A percentile compares a stretch with the other conserved stretches of the same genome.
These are phyloP conservation scores for Talaromyces pinophilus DNA, from an alignment of 2,329 filamentous ascomycete genomes.

Conservation along the genomic window DNA sequence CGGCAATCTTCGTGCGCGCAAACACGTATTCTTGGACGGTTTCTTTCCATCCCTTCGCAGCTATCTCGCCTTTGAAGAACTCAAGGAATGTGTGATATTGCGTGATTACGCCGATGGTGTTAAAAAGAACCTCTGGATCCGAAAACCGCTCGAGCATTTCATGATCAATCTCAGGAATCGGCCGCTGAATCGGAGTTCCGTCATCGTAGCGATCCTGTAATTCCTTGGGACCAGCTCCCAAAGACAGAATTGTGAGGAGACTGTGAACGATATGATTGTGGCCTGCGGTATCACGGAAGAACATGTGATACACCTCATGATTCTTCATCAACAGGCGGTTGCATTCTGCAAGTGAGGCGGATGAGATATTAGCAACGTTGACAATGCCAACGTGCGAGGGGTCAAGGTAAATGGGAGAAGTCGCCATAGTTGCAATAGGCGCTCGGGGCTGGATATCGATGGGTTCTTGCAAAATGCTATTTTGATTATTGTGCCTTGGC, in stretches of 20 bases:
- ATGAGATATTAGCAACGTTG: background rate
- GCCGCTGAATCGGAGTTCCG: conserved; percentile 29
- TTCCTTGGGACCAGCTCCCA: conserved; percentile 33
- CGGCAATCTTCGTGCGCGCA: conserved; percentile 57
- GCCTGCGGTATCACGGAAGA: conserved; percentile 30
- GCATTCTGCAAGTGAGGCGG: background rate
- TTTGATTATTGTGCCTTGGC: background rate
- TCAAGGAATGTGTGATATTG: conserved; percentile 64
- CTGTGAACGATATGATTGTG: conserved; percentile 36
- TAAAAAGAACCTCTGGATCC: background rate
- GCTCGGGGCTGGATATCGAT: background rate
- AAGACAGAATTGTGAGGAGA: conserved; percentile 33
- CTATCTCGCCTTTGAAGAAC: conserved; percentile 70
- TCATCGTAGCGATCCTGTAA: conserved; percentile 35
- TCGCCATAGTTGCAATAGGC: background rate
- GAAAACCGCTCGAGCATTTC: conserved; percentile 31
- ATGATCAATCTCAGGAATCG: conserved; percentile 29
- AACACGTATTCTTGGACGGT: conserved; percentile 66
- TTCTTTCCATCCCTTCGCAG: conserved; percentile 58
- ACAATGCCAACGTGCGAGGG: background rate
- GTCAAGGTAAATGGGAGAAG: background rate
- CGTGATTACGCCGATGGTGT: conserved; percentile 49
- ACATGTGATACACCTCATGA: conserved; percentile 37
- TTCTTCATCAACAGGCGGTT: conserved; percentile 27
- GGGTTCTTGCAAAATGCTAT: background rate